A percentile compares a stretch with the other conserved stretches of the same genome.
Evolutionary conservation across 192 early-diverging fungal species (phyloP).

Genomic region (Backusella liffmaniae): DNA sequence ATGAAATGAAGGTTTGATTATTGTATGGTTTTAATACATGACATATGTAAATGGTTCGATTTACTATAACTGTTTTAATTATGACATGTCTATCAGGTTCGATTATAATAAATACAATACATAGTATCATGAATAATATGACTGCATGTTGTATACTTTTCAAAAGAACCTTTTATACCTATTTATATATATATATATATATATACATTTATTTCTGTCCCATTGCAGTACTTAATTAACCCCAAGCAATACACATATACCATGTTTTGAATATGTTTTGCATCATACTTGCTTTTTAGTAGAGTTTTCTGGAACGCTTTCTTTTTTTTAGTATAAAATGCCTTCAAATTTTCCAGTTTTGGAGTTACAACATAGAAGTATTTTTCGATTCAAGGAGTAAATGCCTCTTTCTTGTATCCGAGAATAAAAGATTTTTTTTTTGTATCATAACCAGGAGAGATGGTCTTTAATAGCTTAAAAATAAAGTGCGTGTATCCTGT

Average conservation of each 20-base stretch:
- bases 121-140: neutral
- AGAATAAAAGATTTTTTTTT: neutral
- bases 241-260: neutral
- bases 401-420: neutral
- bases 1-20: no score
- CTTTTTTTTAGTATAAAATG: conserved; percentile 11
- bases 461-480: neutral
- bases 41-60: neutral
- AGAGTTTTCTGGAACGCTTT: neutral
- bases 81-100: neutral
- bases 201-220: neutral
- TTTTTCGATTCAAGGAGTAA: conserved; percentile 6
- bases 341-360: neutral
- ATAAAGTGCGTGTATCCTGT: no score
- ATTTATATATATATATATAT: no score
- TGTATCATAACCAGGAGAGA: neutral
- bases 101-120: neutral
- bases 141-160: neutral
- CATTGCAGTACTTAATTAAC: neutral
- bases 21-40: neutral
- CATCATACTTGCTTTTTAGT: neutral
- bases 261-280: neutral
- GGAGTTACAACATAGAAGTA: neutral
- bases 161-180: neutral
- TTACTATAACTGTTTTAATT: neutral